Percentiles rank a stretch among this genome's conserved stretches.
Conservation (phyloP, 169 alveolate species). For the Cytauxzoon felis region DNA sequence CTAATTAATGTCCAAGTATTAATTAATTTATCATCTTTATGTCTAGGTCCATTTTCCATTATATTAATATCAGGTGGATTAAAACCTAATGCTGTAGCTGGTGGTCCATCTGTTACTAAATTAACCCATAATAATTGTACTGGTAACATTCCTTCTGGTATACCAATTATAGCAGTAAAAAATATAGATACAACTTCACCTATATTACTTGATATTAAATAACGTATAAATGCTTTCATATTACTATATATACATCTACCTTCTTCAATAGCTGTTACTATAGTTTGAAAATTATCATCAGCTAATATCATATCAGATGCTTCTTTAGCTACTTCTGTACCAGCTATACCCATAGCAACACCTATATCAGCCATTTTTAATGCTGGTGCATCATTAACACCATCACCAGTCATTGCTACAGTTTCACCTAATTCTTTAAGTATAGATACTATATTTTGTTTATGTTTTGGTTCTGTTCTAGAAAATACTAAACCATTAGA, state of each 20-base stretch:
- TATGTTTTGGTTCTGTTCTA: conserved; percentile 98
- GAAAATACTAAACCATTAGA: conserved; percentile 92
- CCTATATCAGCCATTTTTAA: conserved; percentile 97
- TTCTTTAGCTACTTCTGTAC: conserved; percentile 99
- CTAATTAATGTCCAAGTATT: conserved; percentile 91
- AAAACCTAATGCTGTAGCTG: conserved; percentile 99
- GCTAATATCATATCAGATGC: conserved; percentile 99
- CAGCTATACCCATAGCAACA: conserved; percentile 98
- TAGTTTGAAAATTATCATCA: conserved; percentile 98
- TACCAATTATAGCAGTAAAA: conserved; percentile 96
- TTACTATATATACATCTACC: conserved; percentile 97
- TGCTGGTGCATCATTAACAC: conserved; percentile 99
- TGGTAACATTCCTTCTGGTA: conserved; percentile 95
- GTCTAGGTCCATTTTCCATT: conserved; percentile 96
- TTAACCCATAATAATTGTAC: conserved; percentile 99
- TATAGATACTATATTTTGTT: conserved; percentile 92
- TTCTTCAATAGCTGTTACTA: conserved; percentile 98
- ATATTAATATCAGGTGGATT: conserved; percentile 98
- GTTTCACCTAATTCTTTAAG: conserved; percentile 91
- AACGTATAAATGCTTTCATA: conserved; percentile 98
- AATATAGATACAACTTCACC: conserved; percentile 99
- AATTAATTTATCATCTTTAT: conserved; percentile 90
- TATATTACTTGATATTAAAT: conserved; percentile 96
- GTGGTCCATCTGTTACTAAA: conserved; percentile 98
- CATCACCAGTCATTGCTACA: conserved; percentile 98